phyloP scores from a whole-genome alignment of 1,284 basidiomycete genomes.

The Cronartium ribicola region DNA sequence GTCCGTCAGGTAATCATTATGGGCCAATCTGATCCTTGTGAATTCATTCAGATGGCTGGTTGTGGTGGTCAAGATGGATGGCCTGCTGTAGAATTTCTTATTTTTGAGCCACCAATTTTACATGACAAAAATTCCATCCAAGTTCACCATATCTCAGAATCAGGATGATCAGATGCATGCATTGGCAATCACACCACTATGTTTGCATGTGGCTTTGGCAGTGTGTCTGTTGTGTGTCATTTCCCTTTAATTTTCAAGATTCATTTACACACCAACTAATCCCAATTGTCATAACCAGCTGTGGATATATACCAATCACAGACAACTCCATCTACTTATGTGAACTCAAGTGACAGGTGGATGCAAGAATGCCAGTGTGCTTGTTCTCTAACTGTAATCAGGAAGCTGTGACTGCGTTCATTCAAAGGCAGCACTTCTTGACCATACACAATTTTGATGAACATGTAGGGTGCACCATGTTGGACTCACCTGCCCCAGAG shows the following conservation, averaged over 20 bases:
- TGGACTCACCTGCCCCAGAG: neutral
- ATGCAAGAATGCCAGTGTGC: neutral
- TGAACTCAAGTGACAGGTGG: neutral
- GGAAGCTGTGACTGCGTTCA: neutral
- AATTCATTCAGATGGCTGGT: neutral
- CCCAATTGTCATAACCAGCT: neutral
- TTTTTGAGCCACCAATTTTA: no score
- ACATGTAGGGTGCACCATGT: neutral
- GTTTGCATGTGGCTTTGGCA: neutral
- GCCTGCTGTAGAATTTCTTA: neutral
- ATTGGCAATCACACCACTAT: neutral
- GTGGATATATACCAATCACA: neutral
- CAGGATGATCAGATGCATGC: neutral
- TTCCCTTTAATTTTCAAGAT: neutral
- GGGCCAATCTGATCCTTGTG: neutral
- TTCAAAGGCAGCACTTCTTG: neutral
- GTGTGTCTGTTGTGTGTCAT: neutral
- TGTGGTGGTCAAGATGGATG: neutral
- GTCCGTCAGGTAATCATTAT: neutral
- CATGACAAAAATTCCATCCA: neutral
- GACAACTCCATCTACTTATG: neutral
- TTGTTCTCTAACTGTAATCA: conserved; percentile 11
- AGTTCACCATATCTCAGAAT: neutral
- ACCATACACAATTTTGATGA: conserved; percentile 4
- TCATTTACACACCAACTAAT: neutral